Conservation (phyloP, 768 basidiomycete genomes). For the Pulveroboletus sp. region DNA sequence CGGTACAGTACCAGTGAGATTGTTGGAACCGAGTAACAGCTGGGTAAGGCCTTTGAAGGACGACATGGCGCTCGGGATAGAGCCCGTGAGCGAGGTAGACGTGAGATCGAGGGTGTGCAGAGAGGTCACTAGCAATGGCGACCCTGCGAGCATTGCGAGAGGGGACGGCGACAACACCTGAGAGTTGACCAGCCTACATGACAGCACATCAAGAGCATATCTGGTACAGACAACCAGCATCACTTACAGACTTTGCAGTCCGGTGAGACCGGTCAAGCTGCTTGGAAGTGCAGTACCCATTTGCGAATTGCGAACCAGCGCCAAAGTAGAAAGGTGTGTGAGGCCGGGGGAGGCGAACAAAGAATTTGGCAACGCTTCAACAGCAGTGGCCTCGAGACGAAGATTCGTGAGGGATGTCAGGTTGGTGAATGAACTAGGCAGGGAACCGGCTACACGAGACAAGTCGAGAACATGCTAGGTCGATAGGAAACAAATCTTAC, state of each 20-base stretch:
- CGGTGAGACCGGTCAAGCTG: conserved; percentile 27
- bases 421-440: conserved; percentile 37
- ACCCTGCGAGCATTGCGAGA: conserved; percentile 29
- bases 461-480: background rate
- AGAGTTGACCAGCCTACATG: conserved; percentile 33
- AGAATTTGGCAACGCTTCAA: conserved; percentile 32
- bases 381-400: conserved; percentile 38
- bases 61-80: conserved; percentile 32
- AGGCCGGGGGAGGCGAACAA: conserved; percentile 32
- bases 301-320: conserved; percentile 37
- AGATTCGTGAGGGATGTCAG: conserved; percentile 37
- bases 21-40: conserved; percentile 37
- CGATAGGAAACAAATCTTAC: conserved; percentile 25
- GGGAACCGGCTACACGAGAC: conserved; percentile 33
- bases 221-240: background rate
- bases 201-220: background rate
- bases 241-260: conserved; percentile 38
- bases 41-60: conserved; percentile 33
- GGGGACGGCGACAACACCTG: conserved; percentile 32
- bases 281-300: conserved; percentile 37
- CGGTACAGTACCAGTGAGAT: conserved; percentile 34
- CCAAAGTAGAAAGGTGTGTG: conserved; percentile 32
- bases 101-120: conserved; percentile 38
- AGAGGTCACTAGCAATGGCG: conserved; percentile 29
- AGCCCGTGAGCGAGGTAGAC: conserved; percentile 36